Evolutionary conservation across 2,329 filamentous ascomycete genomes (phyloP), one percentile per base, ranked within the genome.

Genomic region (Sporothrix brunneoviolacea): DNA sequence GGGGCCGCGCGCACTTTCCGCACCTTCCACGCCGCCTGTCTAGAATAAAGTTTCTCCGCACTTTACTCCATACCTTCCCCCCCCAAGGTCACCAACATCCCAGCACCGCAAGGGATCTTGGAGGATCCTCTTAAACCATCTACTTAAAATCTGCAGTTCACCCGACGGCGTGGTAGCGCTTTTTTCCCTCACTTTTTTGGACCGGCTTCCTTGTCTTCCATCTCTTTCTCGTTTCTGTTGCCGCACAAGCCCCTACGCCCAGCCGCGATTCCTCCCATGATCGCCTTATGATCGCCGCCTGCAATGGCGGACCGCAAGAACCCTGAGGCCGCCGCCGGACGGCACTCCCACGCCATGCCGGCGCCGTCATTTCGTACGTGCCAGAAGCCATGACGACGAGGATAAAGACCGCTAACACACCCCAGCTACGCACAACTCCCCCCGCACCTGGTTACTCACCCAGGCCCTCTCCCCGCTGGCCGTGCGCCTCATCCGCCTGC

Each of bases 391-490:
- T n/a, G n/a, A n/a, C n/a, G 9, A 28, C 10, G 24, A 10, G 24
- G 24, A 28, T 6, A 5, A 10, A 28, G 24, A 28, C 24, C 5
- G n/a, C 32, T 28, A n/a, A 35, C 15, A 8, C 16, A 1, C 16
- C 8, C 13, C 22, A 81, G 78, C 80, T 55, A 83, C 79, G 19
- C 80, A 83, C 66, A 84, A 83, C 62, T 83, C 80, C 28, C 90
- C 91, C 45, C 84, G 91, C 62, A 88, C 91, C 61, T 97, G 93
- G 93, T 83, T 98, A 63, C 73, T 98, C 57, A 95, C 91, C 10
- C 85, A 88, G 53, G 88, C 88, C 30, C 80, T 91, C 54, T 91
- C 89, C 32, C 89, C 91, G 12, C 79, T 96, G 56, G 85, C 85
- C 48, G 86, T 95, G 54, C 85, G 88, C 40, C 77, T 96, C 52